phyloP scores from a whole-genome alignment of 2,329 filamentous ascomycete genomes.

The Zasmidium citrigriseum region DNA sequence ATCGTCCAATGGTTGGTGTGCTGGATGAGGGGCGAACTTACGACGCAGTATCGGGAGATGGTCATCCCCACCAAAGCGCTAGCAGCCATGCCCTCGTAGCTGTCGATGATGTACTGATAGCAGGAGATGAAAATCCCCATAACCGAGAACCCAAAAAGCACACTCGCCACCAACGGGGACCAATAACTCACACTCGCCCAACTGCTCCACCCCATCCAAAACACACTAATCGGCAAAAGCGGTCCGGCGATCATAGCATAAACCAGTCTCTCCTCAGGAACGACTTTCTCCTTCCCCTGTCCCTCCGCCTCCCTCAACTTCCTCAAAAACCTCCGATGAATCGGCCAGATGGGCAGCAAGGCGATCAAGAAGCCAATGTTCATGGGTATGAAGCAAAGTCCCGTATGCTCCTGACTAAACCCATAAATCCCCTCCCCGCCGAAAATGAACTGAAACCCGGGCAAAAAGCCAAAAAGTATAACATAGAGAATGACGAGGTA shows the following conservation, averaged over 20 bases:
- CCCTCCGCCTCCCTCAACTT: slow-evolving; percentile 32
- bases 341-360: background rate
- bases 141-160: slow-evolving; percentile 53
- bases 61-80: slow-evolving; percentile 46
- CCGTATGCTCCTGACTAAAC: background rate
- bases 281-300: background rate
- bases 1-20: background rate
- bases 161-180: slow-evolving; percentile 51
- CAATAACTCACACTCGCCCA: slow-evolving; percentile 47
- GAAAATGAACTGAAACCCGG: slow-evolving; percentile 55
- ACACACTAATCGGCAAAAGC: slow-evolving; percentile 44
- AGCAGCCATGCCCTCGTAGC: slow-evolving; percentile 55
- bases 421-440: slow-evolving; percentile 13
- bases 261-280: background rate
- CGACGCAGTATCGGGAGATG: slow-evolving; percentile 39
- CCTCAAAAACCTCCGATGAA: slow-evolving; percentile 7
- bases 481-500: slow-evolving; percentile 56
- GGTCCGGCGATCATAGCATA: slow-evolving; percentile 14
- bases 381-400: slow-evolving; percentile 8
- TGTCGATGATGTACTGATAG: slow-evolving; percentile 61
- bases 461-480: slow-evolving; percentile 56
- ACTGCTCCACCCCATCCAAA: slow-evolving; percentile 54
- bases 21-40: no score
- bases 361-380: slow-evolving; percentile 9
- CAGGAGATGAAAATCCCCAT: slow-evolving; percentile 52